phyloP scores from a whole-genome alignment of 805 yeast species.

The Kluyveromyces wickerhamii region DNA sequence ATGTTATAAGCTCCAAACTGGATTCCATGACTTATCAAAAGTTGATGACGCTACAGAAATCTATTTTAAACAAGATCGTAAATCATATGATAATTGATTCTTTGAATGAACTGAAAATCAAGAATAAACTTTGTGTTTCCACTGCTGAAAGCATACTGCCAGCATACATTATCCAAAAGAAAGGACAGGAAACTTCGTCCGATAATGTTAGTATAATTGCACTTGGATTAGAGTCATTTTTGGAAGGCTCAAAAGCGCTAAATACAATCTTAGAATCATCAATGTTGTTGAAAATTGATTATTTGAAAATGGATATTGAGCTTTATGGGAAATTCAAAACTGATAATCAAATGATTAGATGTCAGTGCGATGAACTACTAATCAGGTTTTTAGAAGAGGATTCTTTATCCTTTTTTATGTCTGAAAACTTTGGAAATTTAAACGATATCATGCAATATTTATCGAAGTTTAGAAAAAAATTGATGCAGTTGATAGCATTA shows the following conservation, averaged over 20 bases:
- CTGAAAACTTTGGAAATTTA: slow-evolving; percentile 21
- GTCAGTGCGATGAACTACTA: slow-evolving; percentile 23
- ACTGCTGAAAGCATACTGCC: slow-evolving; percentile 15
- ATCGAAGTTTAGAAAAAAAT: slow-evolving; percentile 24
- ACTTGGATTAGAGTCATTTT: slow-evolving; percentile 25
- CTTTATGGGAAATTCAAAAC: slow-evolving; percentile 27
- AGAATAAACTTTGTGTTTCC: slow-evolving; percentile 22
- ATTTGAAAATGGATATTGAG: slow-evolving; percentile 22
- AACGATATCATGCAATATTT: slow-evolving; percentile 22
- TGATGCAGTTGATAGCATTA: slow-evolving; percentile 27
- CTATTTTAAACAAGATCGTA: slow-evolving; percentile 27
- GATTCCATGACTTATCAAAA: slow-evolving; percentile 30
- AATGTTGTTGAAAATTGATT: slow-evolving; percentile 27
- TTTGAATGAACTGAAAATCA: slow-evolving; percentile 25
- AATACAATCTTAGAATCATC: slow-evolving; percentile 24
- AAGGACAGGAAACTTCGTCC: background rate
- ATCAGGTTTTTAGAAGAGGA: slow-evolving; percentile 24
- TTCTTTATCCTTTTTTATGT: slow-evolving; percentile 22
- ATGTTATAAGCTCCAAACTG: slow-evolving; percentile 20
- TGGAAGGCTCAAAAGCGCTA: slow-evolving; percentile 24
- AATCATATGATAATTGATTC: slow-evolving; percentile 32
- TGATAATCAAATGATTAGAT: slow-evolving; percentile 24
- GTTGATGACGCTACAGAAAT: slow-evolving; percentile 22
- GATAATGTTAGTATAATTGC: slow-evolving; percentile 18
- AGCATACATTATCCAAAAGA: slow-evolving; percentile 13